Conservation (phyloP, 164 flowering plant genomes). For the Paratinospora sagittata region DNA sequence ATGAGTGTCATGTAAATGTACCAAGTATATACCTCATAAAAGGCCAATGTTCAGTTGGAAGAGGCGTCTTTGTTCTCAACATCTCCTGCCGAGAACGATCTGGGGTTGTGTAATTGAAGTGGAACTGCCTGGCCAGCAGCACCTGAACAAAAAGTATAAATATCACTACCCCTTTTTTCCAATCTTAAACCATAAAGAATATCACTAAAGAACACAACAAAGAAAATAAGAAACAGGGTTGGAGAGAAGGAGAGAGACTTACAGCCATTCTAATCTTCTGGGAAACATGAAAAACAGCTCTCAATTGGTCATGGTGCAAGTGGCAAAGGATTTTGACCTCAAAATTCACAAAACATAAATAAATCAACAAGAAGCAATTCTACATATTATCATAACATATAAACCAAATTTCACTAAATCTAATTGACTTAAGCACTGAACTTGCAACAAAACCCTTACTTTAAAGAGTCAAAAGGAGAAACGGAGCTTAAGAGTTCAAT, state of each 20-base stretch:
- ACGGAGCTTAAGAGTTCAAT: neutral
- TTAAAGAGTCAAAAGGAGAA: neutral
- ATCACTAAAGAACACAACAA: neutral
- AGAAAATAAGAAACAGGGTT: neutral
- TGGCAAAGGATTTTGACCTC: slow-evolving; percentile 87
- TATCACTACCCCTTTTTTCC: slow-evolving; percentile 3
- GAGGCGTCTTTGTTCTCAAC: slow-evolving; percentile 70
- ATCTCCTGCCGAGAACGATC: slow-evolving; percentile 85
- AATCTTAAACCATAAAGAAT: neutral
- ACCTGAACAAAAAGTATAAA: slow-evolving; percentile 39
- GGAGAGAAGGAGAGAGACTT: slow-evolving; percentile 26
- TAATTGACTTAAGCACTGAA: neutral
- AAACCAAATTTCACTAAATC: neutral
- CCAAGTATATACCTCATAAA: slow-evolving; percentile 41
- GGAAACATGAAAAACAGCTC: slow-evolving; percentile 87
- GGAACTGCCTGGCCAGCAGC: slow-evolving; percentile 56
- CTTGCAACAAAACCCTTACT: neutral
- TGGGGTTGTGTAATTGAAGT: slow-evolving; percentile 91
- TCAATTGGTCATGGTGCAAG: slow-evolving; percentile 88
- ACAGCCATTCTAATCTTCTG: slow-evolving; percentile 70
- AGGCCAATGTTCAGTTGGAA: slow-evolving; percentile 78
- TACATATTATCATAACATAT: neutral
- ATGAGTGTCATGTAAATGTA: neutral
- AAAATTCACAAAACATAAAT: slow-evolving; percentile 2
- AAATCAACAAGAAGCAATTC: slow-evolving; percentile 2